phyloP scores from a whole-genome alignment of 2,329 filamentous ascomycete genomes.

The Claviceps humidiphila region DNA sequence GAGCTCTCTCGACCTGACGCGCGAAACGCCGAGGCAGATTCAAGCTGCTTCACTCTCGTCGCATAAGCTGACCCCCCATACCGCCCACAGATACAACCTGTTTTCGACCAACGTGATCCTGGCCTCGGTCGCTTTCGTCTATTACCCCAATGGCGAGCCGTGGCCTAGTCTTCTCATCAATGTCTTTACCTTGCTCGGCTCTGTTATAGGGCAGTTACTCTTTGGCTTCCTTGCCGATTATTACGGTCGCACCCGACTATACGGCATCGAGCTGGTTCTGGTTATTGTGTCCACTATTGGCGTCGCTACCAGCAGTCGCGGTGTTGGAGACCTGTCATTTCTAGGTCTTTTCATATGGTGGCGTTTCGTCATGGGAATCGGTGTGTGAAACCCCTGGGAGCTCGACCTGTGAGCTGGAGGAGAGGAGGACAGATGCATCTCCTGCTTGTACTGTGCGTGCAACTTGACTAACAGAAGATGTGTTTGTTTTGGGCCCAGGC shows the following conservation, averaged over 20 bases:
- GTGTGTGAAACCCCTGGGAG: conserved; percentile 15
- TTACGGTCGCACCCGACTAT: conserved; percentile 40
- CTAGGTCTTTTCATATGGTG: conserved; percentile 38
- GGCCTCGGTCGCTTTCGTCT: conserved; percentile 39
- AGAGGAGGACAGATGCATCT: background rate
- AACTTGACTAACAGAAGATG: background rate
- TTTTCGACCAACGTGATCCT: conserved; percentile 42
- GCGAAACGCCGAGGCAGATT: background rate
- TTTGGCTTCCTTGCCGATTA: conserved; percentile 42
- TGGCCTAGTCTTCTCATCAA: conserved; percentile 37
- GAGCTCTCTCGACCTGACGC: background rate
- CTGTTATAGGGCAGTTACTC: conserved; percentile 35
- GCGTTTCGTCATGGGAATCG: conserved; percentile 41
- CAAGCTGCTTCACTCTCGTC: background rate
- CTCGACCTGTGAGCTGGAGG: background rate
- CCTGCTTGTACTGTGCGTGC: no score
- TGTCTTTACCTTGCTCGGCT: conserved; percentile 38
- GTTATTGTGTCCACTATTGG: conserved; percentile 45
- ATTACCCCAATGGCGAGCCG: conserved; percentile 32
- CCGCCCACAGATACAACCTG: conserved; percentile 32
- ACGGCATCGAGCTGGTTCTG: conserved; percentile 42
- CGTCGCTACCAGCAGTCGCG: conserved; percentile 37
- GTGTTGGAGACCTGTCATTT: conserved; percentile 36
- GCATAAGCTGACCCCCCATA: background rate
- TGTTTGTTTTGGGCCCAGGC: conserved; percentile 22